Percentiles rank a stretch among this genome's conserved stretches.
These are phyloP conservation scores for Metarhizium sp. DNA, from an alignment of 2,329 filamentous ascomycete species.

Conservation along the genomic window DNA sequence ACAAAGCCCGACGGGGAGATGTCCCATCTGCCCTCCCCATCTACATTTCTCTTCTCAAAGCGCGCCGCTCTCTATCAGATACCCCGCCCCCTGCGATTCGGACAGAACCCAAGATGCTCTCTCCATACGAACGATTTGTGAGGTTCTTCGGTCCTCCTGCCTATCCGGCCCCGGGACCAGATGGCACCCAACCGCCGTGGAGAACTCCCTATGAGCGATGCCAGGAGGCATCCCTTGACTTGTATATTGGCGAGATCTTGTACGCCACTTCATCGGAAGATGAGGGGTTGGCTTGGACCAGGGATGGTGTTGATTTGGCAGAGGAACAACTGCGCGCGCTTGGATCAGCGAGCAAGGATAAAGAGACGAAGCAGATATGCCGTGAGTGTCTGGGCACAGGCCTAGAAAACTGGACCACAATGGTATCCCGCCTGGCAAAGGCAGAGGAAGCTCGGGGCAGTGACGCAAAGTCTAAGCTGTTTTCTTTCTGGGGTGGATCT, in stretches of 20 bases:
- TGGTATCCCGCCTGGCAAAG: slow-evolving; percentile 58
- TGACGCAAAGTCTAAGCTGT: slow-evolving; percentile 18
- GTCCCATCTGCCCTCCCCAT: slow-evolving; percentile 66
- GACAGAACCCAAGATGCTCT: slow-evolving; percentile 6
- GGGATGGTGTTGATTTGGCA: slow-evolving; percentile 74
- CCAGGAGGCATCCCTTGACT: slow-evolving; percentile 76
- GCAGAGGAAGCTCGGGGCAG: slow-evolving; percentile 33
- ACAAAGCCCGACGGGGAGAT: slow-evolving; percentile 63
- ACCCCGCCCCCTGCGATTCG: slow-evolving; percentile 16
- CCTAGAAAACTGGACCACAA: slow-evolving; percentile 72
- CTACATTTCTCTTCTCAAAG: slow-evolving; percentile 74
- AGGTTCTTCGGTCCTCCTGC: slow-evolving; percentile 34
- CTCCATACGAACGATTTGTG: slow-evolving; percentile 13
- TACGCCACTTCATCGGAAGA: slow-evolving; percentile 55
- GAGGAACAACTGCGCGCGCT: slow-evolving; percentile 54
- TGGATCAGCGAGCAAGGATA: slow-evolving; percentile 15
- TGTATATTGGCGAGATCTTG: slow-evolving; percentile 90
- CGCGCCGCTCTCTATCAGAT: slow-evolving; percentile 53
- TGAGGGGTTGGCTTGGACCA: slow-evolving; percentile 79
- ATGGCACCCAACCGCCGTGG: slow-evolving; percentile 58
- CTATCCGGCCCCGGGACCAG: slow-evolving; percentile 62
- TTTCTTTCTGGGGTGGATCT: slow-evolving; percentile 27
- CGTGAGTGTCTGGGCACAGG: slow-evolving; percentile 68
- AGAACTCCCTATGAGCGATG: slow-evolving; percentile 60
- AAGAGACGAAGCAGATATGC: slow-evolving; percentile 45